Evolutionary conservation across 352 stramenopile species (phyloP), one percentile per base, ranked within the genome.

Genomic region (Pythium biforme): DNA sequence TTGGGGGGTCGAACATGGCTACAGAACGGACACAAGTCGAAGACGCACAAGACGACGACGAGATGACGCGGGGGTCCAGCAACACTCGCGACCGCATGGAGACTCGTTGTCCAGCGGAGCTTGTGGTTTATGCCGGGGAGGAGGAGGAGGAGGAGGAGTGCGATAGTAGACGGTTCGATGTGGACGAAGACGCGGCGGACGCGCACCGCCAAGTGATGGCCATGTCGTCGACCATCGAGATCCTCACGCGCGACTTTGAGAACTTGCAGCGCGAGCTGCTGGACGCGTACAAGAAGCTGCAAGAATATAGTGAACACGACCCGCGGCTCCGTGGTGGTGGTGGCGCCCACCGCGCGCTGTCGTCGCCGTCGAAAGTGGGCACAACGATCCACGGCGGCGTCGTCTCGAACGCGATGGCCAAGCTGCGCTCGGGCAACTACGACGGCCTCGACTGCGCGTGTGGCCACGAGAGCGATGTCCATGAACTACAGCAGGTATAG

Each of bases 141-240:
- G 57, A 66, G 20, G 31, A 62, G 14, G 37, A 41, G 37, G 31
- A 49, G 25, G 51, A 52, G 7, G 39, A 69, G 10, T 43, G 53
- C 4, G 27, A 46, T 9, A 2, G 19, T 4, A 34, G 29, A 7
- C 41, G 39, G 0, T 27, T 62, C 20, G 27, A 63, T 9, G 27
- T 72, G 53, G 61, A 58, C 40, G 61, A 68, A 8, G 63, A 73
- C 22, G 69, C 77, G 40, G 57, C 82, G 27, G 70, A 83, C 25
- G 78, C 71, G 11, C 80, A 89, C 54, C 74, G 73, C 19, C 77
- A 89, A 60, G 78, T 89, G 58, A 68, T 89, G 19, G 74, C 75
- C 45, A 89, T 89, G 78, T 76, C 76, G n/a, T 47, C 53, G 40
- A 82, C 77, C 27, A 86, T 89, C 31, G 80, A 83, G 55, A 74